Base-by-base conservation (phyloP, 106 monocot genomes). In the Dendrobium officinale region DNA sequence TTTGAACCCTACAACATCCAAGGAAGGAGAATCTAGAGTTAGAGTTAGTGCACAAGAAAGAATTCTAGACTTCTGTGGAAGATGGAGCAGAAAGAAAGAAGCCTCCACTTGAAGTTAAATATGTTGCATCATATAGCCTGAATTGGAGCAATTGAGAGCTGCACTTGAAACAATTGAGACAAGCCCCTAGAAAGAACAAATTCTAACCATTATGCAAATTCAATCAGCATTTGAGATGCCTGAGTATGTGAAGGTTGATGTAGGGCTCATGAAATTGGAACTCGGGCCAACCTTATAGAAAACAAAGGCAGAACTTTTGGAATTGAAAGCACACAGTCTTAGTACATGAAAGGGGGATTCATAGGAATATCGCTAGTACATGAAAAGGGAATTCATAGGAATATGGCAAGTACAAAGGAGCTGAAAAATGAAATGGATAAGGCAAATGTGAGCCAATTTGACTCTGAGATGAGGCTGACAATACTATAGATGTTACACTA, bases 221-320 rank as follows among this genome's bases (percentile, higher is more conserved):
- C 77, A 85, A 18, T 82, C 81, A 67, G 74, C 79, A 7, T 79
- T 84, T 75, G 93, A 94, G 77, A 70, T 80, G 40, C 84, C 87
- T 79, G 16, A 85, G 58, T 15, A 37, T 33, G 45, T 83, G 88
- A 90, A 43, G 86, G 51, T 67, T 4, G 87, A 81, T 88, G 41
- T 67, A 6, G 77, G 56, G 16, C 24, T 79, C 6, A 73, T 76
- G 82, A 31, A 80, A 82, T 4, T 40, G 18, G 67, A 85, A 73
- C 19, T 83, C 55, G 79, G 76, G 44, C 73, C 83, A 58, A 72
- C 78, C 26, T 66, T 85, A 15, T 78, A 83, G 27, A 88, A 83
- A 73, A 66, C 54, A 42, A 78, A 76, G 11, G 73, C 20, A 3
- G 86, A 87, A 78, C 66, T 86, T 9, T n/a, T 76, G 1, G 80